phyloP scores from a whole-genome alignment of 345 rosid species.

The Hypericum perforatum region DNA sequence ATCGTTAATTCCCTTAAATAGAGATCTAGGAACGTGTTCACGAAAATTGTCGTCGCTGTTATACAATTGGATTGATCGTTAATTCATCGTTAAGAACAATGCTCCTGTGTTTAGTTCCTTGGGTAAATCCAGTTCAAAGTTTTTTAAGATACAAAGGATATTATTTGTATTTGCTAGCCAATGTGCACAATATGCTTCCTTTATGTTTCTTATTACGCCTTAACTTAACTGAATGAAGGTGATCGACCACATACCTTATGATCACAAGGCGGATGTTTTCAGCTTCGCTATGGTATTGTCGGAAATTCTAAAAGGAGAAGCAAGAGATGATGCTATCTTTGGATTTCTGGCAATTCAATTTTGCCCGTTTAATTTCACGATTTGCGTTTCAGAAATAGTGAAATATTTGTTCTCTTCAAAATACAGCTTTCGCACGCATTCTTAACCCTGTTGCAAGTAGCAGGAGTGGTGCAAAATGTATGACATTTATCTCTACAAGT shows the following conservation, averaged over 20 bases:
- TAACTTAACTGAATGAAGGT: conserved; percentile 56
- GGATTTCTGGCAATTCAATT: neutral
- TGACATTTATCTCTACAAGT: neutral
- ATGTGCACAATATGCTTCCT: too few species aligned
- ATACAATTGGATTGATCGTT: too few species aligned
- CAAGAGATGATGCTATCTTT: conserved; percentile 21
- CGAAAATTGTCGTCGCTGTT: too few species aligned
- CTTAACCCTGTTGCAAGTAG: conserved; percentile 85
- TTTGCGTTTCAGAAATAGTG: conserved; percentile 7
- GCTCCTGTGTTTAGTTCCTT: too few species aligned
- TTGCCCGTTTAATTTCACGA: conserved; percentile 1
- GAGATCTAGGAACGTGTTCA: too few species aligned
- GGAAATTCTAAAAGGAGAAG: conserved; percentile 96
- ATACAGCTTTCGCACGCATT: conserved; percentile 65
- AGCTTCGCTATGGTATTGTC: conserved; percentile 80
- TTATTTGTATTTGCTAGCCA: too few species aligned
- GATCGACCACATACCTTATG: conserved; percentile 84
- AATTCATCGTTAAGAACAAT: too few species aligned
- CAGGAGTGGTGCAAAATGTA: conserved; percentile 94
- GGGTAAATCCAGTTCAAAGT: too few species aligned
- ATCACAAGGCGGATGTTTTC: conserved; percentile 86
- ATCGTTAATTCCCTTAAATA: too few species aligned
- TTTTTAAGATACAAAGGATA: too few species aligned
- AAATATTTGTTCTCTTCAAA: neutral
- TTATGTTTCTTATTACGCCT: too few species aligned